A percentile compares a stretch with the other conserved stretches of the same genome.
Evolutionary conservation across 352 stramenopile species (phyloP).

Genomic region (Phytopythium delawarense): DNA sequence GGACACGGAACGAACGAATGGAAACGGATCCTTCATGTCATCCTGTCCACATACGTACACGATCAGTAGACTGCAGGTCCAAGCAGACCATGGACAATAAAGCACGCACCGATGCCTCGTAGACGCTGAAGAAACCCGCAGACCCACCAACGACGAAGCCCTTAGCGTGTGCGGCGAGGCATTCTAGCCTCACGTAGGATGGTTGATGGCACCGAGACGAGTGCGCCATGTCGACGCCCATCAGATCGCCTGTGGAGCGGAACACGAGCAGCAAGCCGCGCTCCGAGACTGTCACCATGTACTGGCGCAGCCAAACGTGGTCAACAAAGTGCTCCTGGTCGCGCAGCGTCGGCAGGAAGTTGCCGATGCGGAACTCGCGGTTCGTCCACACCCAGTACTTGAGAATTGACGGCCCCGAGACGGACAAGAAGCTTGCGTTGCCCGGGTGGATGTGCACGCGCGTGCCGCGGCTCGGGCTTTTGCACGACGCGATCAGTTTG

Average conservation of each 20-base stretch:
- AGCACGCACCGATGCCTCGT: slow-evolving; percentile 51
- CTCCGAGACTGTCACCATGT: slow-evolving; percentile 71
- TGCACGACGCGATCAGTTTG: slow-evolving; percentile 68
- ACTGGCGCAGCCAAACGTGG: slow-evolving; percentile 69
- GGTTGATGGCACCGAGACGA: slow-evolving; percentile 62
- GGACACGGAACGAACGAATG: slow-evolving; percentile 63
- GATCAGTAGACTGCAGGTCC: not conserved
- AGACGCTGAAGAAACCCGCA: slow-evolving; percentile 72
- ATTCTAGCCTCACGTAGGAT: slow-evolving; percentile 68
- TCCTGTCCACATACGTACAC: slow-evolving; percentile 27
- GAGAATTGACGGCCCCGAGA: slow-evolving; percentile 69
- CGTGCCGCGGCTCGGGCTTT: slow-evolving; percentile 59
- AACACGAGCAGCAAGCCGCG: slow-evolving; percentile 64
- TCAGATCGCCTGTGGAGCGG: slow-evolving; percentile 40
- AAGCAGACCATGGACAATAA: not conserved
- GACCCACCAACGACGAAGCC: slow-evolving; percentile 74
- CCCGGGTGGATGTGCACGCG: slow-evolving; percentile 67
- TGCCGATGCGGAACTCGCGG: slow-evolving; percentile 73
- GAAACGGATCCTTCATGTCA: slow-evolving; percentile 72
- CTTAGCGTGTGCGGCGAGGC: slow-evolving; percentile 55
- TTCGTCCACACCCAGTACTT: slow-evolving; percentile 80
- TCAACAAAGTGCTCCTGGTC: slow-evolving; percentile 85
- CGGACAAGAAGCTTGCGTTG: slow-evolving; percentile 69
- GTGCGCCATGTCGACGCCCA: slow-evolving; percentile 59
- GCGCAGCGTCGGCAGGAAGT: slow-evolving; percentile 63